These are phyloP conservation scores for Phaseolus lunatus DNA, from an alignment of 306 rosid species.

Conservation along the genomic window DNA sequence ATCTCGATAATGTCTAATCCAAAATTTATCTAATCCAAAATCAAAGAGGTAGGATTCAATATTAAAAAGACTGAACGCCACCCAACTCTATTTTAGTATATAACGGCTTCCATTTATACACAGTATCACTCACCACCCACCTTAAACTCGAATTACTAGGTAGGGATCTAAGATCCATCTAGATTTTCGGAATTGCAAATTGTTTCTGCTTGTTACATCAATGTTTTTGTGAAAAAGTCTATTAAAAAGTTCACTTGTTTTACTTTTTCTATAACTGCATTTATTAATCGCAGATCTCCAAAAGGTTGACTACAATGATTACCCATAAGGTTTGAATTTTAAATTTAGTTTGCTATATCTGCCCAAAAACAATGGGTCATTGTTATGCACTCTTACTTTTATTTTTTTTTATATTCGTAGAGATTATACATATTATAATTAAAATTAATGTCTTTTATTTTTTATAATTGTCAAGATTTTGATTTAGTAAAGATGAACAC, in stretches of 20 bases:
- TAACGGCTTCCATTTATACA: not conserved
- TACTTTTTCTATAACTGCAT: not conserved
- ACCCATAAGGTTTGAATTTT: not conserved
- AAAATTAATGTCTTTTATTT: too few relatives aligned
- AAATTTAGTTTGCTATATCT: not conserved
- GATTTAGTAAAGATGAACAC: too few relatives aligned
- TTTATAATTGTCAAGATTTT: too few relatives aligned
- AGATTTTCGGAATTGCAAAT: conserved; percentile 13
- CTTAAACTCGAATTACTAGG: conserved; percentile 35
- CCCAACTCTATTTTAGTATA: too few relatives aligned
- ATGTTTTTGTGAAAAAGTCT: not conserved
- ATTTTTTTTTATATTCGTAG: too few relatives aligned
- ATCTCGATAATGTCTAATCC: too few relatives aligned
- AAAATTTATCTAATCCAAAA: too few relatives aligned
- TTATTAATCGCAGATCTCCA: conserved; percentile 39
- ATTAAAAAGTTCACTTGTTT: conserved; percentile 6
- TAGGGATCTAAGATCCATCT: conserved; percentile 44
- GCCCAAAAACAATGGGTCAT: not conserved
- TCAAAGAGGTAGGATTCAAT: too few relatives aligned
- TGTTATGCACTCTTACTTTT: not conserved
- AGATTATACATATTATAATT: too few relatives aligned
- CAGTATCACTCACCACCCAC: not conserved
- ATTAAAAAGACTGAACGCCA: too few relatives aligned
- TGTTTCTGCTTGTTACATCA: not conserved
- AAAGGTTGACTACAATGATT: not conserved